phyloP scores from a whole-genome alignment of 2,329 filamentous ascomycete genomes.

The Neobulgaria alba region DNA sequence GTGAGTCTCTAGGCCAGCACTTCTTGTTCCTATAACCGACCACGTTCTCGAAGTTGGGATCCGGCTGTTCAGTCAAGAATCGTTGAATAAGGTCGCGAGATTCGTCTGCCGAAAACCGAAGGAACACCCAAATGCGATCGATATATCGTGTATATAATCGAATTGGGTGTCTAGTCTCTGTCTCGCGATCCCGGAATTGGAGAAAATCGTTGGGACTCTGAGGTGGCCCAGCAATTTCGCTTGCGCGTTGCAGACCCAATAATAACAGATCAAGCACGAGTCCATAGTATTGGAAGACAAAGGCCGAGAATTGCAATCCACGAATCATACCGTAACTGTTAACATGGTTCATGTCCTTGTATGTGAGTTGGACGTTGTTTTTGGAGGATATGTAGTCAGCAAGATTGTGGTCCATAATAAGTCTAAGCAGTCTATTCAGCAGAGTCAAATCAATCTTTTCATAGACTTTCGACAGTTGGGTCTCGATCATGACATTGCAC shows the following conservation, averaged over 20 bases:
- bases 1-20: slow-evolving; percentile 95
- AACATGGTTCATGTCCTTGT: slow-evolving; percentile 99
- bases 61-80: slow-evolving; percentile 94
- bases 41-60: slow-evolving; percentile 98
- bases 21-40: slow-evolving; percentile 99
- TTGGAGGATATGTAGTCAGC: slow-evolving; percentile 99
- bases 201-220: slow-evolving; percentile 95
- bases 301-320: slow-evolving; percentile 93
- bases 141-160: slow-evolving; percentile 97
- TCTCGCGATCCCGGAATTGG: slow-evolving; percentile 89
- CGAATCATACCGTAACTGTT: slow-evolving; percentile 99
- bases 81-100: slow-evolving; percentile 93
- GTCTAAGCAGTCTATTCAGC: slow-evolving; percentile 79
- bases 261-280: slow-evolving; percentile 88
- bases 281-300: slow-evolving; percentile 98
- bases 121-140: slow-evolving; percentile 97
- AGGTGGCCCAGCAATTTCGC: slow-evolving; percentile 90
- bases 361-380: slow-evolving; percentile 98
- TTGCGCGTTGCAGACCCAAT: slow-evolving; percentile 89
- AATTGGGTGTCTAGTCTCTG: slow-evolving; percentile 89
- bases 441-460: slow-evolving; percentile 98
- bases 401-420: slow-evolving; percentile 99
- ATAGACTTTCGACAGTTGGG: slow-evolving; percentile 96
- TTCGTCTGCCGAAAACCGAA: slow-evolving; percentile 88
- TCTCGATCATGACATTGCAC: slow-evolving; percentile 98